Percentiles rank a stretch among this genome's conserved stretches.
Evolutionary conservation across 2,329 filamentous ascomycete species (phyloP).

Genomic region (Aspergillus sp.): DNA sequence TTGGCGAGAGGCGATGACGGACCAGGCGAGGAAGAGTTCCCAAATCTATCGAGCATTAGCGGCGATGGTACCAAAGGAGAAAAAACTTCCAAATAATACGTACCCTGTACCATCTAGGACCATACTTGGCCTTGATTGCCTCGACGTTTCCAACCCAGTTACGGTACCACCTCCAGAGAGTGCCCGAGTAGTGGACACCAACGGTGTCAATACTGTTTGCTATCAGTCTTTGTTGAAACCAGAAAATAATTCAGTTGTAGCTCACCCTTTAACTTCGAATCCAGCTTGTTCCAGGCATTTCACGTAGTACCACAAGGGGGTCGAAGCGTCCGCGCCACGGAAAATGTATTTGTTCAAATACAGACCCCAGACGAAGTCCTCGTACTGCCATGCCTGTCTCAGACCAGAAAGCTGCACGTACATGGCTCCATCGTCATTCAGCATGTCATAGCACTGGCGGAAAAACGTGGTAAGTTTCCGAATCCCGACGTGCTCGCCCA

Average conservation of each 20-base stretch:
- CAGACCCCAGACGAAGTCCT: slow-evolving; percentile 87
- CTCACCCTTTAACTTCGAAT: slow-evolving; percentile 71
- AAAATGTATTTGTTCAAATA: slow-evolving; percentile 98
- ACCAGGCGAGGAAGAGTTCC: slow-evolving; percentile 78
- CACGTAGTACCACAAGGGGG: slow-evolving; percentile 75
- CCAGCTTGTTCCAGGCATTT: slow-evolving; percentile 74
- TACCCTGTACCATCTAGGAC: slow-evolving; percentile 82
- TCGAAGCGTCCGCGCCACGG: slow-evolving; percentile 85
- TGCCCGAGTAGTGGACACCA: slow-evolving; percentile 87
- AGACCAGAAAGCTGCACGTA: slow-evolving; percentile 86
- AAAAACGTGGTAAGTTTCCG: slow-evolving; percentile 73
- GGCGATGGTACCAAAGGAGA: neutral
- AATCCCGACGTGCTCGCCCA: slow-evolving; percentile 91
- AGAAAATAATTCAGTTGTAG: neutral
- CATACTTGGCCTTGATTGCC: slow-evolving; percentile 83
- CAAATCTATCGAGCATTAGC: slow-evolving; percentile 57
- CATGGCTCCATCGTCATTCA: slow-evolving; percentile 84
- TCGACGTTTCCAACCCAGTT: slow-evolving; percentile 88
- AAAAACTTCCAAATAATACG: slow-evolving; percentile 34
- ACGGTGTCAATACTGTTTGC: slow-evolving; percentile 66
- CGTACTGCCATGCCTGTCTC: slow-evolving; percentile 84
- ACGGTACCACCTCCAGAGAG: slow-evolving; percentile 88
- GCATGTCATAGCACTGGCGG: slow-evolving; percentile 79
- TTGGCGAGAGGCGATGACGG: slow-evolving; percentile 72
- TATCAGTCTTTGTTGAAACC: neutral